A percentile compares a stretch with the other conserved stretches of the same genome.
phyloP scores from a whole-genome alignment of 495 filamentous ascomycete species.

The Xylaria acuta region DNA sequence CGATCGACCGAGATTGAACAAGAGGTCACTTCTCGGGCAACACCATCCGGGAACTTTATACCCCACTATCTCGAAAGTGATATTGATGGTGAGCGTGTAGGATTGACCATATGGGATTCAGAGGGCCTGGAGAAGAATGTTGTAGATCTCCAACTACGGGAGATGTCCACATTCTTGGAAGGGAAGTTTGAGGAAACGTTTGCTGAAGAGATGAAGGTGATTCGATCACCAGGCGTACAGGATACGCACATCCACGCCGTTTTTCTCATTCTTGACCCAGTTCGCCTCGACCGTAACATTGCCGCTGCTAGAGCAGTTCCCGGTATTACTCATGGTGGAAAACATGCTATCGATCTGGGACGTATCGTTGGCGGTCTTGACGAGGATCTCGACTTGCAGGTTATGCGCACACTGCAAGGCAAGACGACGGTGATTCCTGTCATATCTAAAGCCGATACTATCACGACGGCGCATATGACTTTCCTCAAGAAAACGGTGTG shows the following conservation, averaged over 20 bases:
- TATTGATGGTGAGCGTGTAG: constrained; percentile 89
- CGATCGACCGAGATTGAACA: constrained; percentile 57
- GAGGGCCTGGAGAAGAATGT: constrained; percentile 91
- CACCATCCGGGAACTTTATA: constrained; percentile 69
- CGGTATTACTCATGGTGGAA: constrained; percentile 58
- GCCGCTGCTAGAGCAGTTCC: constrained; percentile 64
- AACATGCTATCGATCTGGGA: constrained; percentile 53
- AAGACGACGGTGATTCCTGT: constrained; percentile 97
- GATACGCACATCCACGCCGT: constrained; percentile 98
- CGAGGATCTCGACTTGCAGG: constrained; percentile 87
- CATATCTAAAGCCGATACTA: constrained; percentile 95
- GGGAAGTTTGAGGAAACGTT: constrained; percentile 99
- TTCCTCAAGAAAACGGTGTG: constrained; percentile 90
- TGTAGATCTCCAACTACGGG: constrained; percentile 90
- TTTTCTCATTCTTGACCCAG: constrained; percentile 89
- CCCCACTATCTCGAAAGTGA: constrained; percentile 93
- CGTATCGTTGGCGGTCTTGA: constrained; percentile 75
- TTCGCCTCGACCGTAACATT: constrained; percentile 82
- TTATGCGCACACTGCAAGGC: constrained; percentile 84
- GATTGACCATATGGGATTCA: constrained; percentile 95
- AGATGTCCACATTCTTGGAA: constrained; percentile 90
- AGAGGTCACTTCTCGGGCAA: constrained; percentile 56
- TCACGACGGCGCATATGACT: constrained; percentile 92
- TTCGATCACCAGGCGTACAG: constrained; percentile 87
- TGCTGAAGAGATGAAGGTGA: constrained; percentile 95